Percentiles rank a stretch among this genome's conserved stretches.
phyloP scores from a whole-genome alignment of 2,329 filamentous ascomycete genomes.

The Hypomyces perniciosus region DNA sequence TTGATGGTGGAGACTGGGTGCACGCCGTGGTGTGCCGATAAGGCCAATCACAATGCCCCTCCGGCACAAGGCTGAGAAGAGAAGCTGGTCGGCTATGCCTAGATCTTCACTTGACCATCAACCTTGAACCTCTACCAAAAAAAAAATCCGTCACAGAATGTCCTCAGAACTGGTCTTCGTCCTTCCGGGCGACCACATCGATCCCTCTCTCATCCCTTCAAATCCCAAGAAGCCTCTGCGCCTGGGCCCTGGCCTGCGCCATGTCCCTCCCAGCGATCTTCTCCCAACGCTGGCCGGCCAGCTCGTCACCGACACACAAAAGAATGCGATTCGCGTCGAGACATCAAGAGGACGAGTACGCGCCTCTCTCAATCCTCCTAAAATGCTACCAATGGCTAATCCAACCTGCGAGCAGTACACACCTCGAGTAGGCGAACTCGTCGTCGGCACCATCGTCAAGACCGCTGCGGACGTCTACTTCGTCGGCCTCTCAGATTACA shows the following conservation, averaged over 20 bases:
- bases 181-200: constrained; percentile 74
- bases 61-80: constrained; percentile 5
- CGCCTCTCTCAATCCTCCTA: neutral
- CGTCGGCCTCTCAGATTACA: constrained; percentile 65
- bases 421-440: constrained; percentile 73
- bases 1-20: neutral
- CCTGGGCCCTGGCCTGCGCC: constrained; percentile 76
- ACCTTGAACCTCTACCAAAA: neutral
- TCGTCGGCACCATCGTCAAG: constrained; percentile 80
- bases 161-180: constrained; percentile 56
- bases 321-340: constrained; percentile 75
- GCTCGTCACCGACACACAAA: constrained; percentile 61
- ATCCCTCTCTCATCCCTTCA: constrained; percentile 59
- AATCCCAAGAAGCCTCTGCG: constrained; percentile 66
- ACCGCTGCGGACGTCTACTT: constrained; percentile 72
- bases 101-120: neutral
- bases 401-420: constrained; percentile 55
- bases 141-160: constrained; percentile 35
- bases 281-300: constrained; percentile 62
- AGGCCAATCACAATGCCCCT: constrained; percentile 6
- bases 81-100: neutral
- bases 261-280: constrained; percentile 71
- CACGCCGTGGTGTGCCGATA: constrained; percentile 2
- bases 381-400: constrained; percentile 19
- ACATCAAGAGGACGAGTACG: constrained; percentile 62